Conservation (phyloP, 73 alveolate genomes). For the Breviolum minutum region DNA sequence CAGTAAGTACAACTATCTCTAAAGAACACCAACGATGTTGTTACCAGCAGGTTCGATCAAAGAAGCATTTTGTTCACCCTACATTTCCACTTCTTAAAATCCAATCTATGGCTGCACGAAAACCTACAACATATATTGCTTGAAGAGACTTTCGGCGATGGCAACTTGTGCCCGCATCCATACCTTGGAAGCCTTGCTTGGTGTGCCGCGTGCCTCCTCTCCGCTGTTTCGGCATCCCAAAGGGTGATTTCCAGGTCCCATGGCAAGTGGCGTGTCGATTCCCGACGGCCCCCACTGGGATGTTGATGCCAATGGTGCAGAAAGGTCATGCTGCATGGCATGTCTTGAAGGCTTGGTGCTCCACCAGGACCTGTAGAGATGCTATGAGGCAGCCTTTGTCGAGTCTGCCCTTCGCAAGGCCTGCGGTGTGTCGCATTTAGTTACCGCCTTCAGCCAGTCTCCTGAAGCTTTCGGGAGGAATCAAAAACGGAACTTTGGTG, state of each 20-base stretch:
- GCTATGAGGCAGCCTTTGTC: not conserved
- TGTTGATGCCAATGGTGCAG: not conserved
- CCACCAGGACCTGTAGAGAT: not conserved
- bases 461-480: conserved; percentile 1
- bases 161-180: no score
- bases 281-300: conserved; percentile 13
- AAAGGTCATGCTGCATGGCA: conserved; percentile 2
- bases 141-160: no score
- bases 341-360: not conserved
- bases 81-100: no score
- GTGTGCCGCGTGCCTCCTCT: not conserved
- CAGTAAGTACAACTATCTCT: no score
- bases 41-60: no score
- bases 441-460: not conserved
- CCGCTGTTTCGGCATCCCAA: not conserved
- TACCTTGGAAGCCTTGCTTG: no score
- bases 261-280: conserved; percentile 12
- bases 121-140: no score
- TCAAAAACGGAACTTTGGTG: conserved; percentile 5
- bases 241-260: not conserved
- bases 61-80: no score
- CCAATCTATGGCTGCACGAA: no score
- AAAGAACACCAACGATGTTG: no score
- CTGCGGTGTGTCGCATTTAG: conserved; percentile 1
- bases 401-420: not conserved